Evolutionary conservation across 768 basidiomycete genomes (phyloP), one percentile per base, ranked within the genome.

Genomic region (Rhizopogon vulgaris): DNA sequence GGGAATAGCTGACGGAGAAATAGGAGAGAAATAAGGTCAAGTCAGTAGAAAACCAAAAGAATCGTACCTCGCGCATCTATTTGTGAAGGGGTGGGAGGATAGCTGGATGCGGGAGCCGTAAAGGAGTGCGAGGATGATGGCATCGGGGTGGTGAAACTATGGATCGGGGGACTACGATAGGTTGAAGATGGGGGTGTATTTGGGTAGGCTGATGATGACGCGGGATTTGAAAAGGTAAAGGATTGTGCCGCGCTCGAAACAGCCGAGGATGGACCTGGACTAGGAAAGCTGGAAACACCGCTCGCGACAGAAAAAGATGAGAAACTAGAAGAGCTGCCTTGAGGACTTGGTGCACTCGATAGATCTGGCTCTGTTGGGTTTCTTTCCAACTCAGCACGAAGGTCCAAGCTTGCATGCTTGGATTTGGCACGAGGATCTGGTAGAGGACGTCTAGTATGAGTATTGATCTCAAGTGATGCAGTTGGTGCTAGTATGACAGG

Each of bases 401-500:
- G 57, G 55, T 69, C 66, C 48, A 63, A 40, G 38, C 59, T 59
- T 25, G 57, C 8, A n/a, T 65, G 65, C 22, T 61, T 65, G 3
- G 39, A 49, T 32, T 39, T 51, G 15, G 41, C 39, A 27, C 43
- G 36, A 3, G 56, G 56, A 8, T 51, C 52, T 36, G 56, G 56
- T 8, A 58, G 40, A 3, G 56, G 56, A 3, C 56, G 43, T 18
- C 56, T 56, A 49, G 41, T 51, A 30, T 45, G 18, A 22, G 32
- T 45, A 30, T 38, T n/a, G 50, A 51, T 45, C 43, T 45, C 24
- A 30, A 64, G 46, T 18, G 65, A 53, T n/a, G 60, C 58, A 24
- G 60, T 45, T 25, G 56, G 52, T 0, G 64, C 41, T 25, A 69
- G 61, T 12, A 69, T 63, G 48, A 53, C 63, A 38, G 66, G 66